Evolutionary conservation across 139 green algal genomes (phyloP).

Genomic region (Tetraselmis chui): DNA sequence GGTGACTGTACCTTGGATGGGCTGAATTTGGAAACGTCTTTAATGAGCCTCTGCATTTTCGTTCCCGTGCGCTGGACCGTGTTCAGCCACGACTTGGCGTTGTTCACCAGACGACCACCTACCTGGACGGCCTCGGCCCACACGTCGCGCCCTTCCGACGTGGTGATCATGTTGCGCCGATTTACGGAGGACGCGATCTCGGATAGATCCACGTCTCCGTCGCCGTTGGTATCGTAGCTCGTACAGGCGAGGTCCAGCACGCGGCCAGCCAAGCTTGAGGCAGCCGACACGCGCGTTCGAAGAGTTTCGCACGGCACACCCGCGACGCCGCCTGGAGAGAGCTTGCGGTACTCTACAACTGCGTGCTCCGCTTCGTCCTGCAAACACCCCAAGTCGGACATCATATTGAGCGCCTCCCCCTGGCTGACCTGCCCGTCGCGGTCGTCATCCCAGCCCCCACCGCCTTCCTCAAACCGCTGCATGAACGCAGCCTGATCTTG

Average conservation of each 20-base stretch:
- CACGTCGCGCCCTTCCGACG: not conserved
- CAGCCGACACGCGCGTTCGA: not conserved
- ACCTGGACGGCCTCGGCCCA: not conserved
- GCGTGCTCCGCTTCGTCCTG: not conserved
- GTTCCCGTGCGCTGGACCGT: not conserved
- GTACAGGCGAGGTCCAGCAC: not conserved
- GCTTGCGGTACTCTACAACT: not conserved
- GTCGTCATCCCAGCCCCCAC: not conserved
- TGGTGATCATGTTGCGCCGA: not conserved
- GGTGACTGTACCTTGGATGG: not conserved
- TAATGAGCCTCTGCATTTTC: not conserved
- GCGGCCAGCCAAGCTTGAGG: not conserved
- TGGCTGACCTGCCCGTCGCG: not conserved
- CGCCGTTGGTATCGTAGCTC: not conserved
- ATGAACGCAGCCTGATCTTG: not conserved
- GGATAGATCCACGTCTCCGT: not conserved
- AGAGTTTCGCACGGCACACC: not conserved
- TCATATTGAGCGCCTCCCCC: not conserved
- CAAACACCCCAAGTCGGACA: not conserved
- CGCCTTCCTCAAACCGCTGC: not conserved
- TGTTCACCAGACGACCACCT: not conserved
- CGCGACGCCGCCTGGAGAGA: not conserved
- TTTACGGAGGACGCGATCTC: not conserved
- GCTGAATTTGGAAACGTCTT: not conserved
- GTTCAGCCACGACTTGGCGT: not conserved